Evolutionary conservation across 345 rosid genomes (phyloP).

Genomic region (Cardiospermum halicacabum): DNA sequence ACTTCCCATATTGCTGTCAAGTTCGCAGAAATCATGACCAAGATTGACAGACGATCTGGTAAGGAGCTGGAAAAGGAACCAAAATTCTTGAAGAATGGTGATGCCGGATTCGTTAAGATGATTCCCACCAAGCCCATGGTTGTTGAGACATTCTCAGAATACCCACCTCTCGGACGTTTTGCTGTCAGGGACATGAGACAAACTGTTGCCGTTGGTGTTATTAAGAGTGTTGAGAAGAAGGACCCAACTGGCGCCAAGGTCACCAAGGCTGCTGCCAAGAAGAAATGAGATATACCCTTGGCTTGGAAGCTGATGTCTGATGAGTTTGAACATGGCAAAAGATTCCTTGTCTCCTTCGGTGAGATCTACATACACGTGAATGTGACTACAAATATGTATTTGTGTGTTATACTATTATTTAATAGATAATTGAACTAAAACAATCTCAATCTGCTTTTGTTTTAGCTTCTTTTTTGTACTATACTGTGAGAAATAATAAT

Average conservation of each 20-base stretch:
- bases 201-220: too few species aligned
- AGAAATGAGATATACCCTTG: constrained; percentile 13
- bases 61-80: too few species aligned
- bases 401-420: neutral
- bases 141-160: constrained; percentile 23
- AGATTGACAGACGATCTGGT: too few species aligned
- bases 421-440: neutral
- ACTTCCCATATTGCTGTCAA: too few species aligned
- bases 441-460: neutral
- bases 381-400: neutral
- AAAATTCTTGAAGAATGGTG: too few species aligned
- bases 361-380: neutral
- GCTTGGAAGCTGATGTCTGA: too few species aligned
- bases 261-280: constrained; percentile 31
- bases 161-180: constrained; percentile 28
- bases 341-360: constrained; percentile 1
- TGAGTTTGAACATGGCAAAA: neutral
- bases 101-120: too few species aligned
- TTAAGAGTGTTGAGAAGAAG: too few species aligned
- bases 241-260: too few species aligned
- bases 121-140: too few species aligned
- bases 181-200: constrained; percentile 32
- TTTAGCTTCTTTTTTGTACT: neutral
- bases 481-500: neutral
- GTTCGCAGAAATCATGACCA: too few species aligned